Percentiles rank a stretch among this genome's conserved stretches.
Evolutionary conservation across 345 rosid genomes (phyloP).

Genomic region (Cardamine resedifolia): DNA sequence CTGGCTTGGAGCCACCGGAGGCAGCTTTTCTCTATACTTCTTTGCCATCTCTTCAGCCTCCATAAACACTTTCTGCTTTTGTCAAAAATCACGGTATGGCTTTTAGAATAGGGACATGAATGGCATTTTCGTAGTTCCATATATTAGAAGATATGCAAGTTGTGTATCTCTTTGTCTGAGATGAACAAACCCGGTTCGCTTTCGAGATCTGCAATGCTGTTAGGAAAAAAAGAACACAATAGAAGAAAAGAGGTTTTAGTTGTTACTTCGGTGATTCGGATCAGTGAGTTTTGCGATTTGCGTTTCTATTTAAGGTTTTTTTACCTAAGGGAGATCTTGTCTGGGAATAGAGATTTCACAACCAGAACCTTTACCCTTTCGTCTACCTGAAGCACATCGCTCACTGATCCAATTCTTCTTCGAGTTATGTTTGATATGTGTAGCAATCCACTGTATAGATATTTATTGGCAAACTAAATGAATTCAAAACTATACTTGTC

Average conservation of each 20-base stretch:
- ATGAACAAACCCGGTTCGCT: constrained; percentile 85
- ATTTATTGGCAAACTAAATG: neutral
- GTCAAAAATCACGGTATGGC: neutral
- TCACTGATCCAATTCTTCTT: constrained; percentile 52
- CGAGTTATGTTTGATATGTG: constrained; percentile 80
- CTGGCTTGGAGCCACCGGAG: constrained; percentile 23
- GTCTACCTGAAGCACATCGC: constrained; percentile 63
- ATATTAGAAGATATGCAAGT: neutral
- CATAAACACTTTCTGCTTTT: constrained; percentile 59
- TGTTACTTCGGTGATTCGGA: neutral
- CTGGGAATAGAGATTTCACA: constrained; percentile 68
- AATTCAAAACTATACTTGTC: neutral
- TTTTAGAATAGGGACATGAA: neutral
- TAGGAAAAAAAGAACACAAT: neutral
- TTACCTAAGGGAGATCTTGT: constrained; percentile 87
- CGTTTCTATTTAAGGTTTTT: neutral
- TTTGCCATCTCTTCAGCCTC: constrained; percentile 93
- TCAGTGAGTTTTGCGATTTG: neutral
- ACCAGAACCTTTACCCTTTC: constrained; percentile 81
- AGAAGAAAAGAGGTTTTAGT: neutral
- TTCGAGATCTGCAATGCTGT: constrained; percentile 86
- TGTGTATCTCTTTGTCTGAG: constrained; percentile 67
- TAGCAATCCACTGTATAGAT: constrained; percentile 68
- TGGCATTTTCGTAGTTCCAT: neutral
- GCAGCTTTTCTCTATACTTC: constrained; percentile 64